Evolutionary conservation across 441 rosid species (phyloP).

Genomic region (Croton setiger): DNA sequence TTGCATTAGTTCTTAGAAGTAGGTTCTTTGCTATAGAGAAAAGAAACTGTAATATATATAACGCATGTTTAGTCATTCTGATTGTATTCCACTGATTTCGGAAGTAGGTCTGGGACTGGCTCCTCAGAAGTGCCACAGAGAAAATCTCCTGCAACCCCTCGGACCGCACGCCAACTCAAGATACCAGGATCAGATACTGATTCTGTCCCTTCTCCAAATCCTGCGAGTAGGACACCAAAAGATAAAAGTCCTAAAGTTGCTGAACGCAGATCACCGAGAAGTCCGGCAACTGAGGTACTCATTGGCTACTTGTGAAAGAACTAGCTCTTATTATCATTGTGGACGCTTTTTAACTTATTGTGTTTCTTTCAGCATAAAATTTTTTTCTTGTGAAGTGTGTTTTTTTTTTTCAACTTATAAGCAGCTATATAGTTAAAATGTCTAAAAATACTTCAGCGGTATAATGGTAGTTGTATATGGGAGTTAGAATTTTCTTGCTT

Average conservation of each 20-base stretch:
- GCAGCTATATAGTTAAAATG: too few relatives aligned
- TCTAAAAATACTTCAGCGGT: too few relatives aligned
- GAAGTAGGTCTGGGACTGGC: slow-evolving; percentile 47
- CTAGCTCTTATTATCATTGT: background rate
- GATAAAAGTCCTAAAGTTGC: slow-evolving; percentile 66
- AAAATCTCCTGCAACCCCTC: slow-evolving; percentile 69
- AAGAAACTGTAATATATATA: background rate
- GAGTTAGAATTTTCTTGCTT: too few relatives aligned
- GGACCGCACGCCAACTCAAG: slow-evolving; percentile 69
- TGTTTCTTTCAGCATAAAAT: too few relatives aligned
- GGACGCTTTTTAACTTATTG: too few relatives aligned
- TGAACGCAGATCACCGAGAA: slow-evolving; percentile 73
- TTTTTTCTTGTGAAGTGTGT: too few relatives aligned
- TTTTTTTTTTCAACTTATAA: too few relatives aligned
- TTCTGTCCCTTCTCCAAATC: slow-evolving; percentile 47
- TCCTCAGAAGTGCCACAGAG: slow-evolving; percentile 63
- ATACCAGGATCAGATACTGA: slow-evolving; percentile 46
- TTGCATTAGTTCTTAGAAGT: slow-evolving; percentile 6
- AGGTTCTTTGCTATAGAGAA: background rate
- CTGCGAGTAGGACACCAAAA: slow-evolving; percentile 57
- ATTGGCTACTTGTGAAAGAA: slow-evolving; percentile 11
- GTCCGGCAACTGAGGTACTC: slow-evolving; percentile 68
- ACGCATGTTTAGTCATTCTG: slow-evolving; percentile 14
- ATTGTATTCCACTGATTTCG: slow-evolving; percentile 23
- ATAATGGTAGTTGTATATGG: too few relatives aligned